Base-by-base conservation (phyloP, 192 early-diverging fungal species). In the Thamnidium elegans region DNA sequence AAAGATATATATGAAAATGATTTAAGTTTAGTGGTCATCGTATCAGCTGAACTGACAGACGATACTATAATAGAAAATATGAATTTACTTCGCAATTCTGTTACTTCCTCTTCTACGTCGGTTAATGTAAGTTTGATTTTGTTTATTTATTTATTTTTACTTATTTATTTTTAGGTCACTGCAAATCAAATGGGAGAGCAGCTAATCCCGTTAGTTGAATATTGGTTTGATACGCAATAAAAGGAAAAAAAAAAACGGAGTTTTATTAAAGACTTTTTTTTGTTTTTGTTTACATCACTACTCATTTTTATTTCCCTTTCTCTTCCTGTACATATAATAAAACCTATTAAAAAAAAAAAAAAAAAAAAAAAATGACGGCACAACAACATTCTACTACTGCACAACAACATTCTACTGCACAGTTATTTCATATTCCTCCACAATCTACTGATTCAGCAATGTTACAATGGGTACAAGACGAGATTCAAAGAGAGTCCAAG, bases 171-270 rank as follows among this genome's bases (percentile, higher is more conserved):
- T 11, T 56, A 56, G 55, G 19, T 3, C 3, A 19, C 31, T 34
- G 55, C 55, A 36, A 56, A 56, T 17, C 30, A 56, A 19, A 56
- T 56, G 7, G 55, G 55, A 56, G 55, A 56, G 10, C 32, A 56
- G 36, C 31, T 56, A 20, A 34, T 17, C 1, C 55, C 55, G 2
- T 36, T 56, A 32, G 34, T 56, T 34, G 31, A 56, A 19, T 56
- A 56, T 56, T 56, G 55, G 55, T 56, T 56, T 34, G 7, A 39
- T 39, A 39, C 9, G 5, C 36, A 39, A 39, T 39, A 26, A 26
- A 26, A 26, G 26, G 26, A 26, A 26, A 48, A 13, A 0, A 48
- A 19, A 19, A 34, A 39, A 20, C 15, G 15, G 26, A 26, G 26
- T 26, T 26, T n/a, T n/a, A n/a, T n/a, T n/a, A n/a, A n/a, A n/a